Conservation (phyloP, 179 eudicot genomes). For the Vitellaria paradoxa region DNA sequence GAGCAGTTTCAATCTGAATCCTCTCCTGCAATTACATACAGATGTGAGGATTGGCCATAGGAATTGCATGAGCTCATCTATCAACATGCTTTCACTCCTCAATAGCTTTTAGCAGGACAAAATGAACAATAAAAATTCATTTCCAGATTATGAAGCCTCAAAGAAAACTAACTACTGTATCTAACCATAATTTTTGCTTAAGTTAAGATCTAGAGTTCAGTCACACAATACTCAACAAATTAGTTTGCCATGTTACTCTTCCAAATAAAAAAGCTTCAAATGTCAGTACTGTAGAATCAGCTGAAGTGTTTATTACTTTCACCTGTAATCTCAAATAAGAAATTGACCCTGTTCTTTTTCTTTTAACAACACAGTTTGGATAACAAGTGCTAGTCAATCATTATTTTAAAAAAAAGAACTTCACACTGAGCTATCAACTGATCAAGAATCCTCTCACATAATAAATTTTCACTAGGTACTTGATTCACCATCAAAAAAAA, state of each 20-base stretch:
- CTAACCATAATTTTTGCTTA: neutral
- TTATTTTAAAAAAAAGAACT: neutral
- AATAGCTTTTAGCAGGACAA: neutral
- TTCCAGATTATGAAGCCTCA: no score
- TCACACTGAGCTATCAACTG: neutral
- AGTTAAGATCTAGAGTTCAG: neutral
- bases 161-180: neutral
- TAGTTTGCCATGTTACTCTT: neutral
- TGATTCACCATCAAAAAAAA: neutral
- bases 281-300: neutral
- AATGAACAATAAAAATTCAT: neutral
- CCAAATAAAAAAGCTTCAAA: neutral
- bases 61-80: neutral
- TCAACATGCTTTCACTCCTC: neutral
- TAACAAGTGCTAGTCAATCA: neutral
- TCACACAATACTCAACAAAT: neutral
- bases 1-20: constrained; percentile 88
- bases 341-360: neutral
- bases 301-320: neutral
- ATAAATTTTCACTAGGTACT: neutral
- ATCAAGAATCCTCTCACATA: neutral
- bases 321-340: neutral
- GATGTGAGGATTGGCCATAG: neutral
- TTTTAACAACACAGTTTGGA: neutral
- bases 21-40: constrained; percentile 59